phyloP scores from a whole-genome alignment of 176 grass and related monocot genomes.

The Phoenix roebelenii region DNA sequence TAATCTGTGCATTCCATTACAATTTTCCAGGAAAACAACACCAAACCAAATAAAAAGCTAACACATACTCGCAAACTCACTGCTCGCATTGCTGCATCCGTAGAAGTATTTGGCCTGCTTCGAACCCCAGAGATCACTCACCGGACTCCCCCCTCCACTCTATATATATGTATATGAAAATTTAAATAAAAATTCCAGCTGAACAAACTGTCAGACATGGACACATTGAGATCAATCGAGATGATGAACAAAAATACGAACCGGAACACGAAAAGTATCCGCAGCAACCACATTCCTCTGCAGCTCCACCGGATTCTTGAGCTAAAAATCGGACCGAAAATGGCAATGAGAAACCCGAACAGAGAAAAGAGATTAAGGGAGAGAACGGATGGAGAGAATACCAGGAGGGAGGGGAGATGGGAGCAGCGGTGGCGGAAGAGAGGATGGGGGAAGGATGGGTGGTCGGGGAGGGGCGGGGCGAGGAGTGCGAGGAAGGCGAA shows the following conservation, averaged over 20 bases:
- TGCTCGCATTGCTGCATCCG: slow-evolving; percentile 69
- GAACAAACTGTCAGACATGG: neutral
- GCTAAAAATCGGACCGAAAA: slow-evolving; percentile 22
- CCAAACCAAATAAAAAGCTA: neutral
- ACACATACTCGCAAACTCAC: slow-evolving; percentile 43
- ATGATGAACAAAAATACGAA: slow-evolving; percentile 8
- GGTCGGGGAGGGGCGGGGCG: slow-evolving; percentile 44
- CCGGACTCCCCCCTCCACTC: slow-evolving; percentile 51
- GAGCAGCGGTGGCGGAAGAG: neutral
- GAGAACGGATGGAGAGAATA: slow-evolving; percentile 10
- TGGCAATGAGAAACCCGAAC: neutral
- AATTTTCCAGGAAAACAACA: no score
- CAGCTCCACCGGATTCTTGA: slow-evolving; percentile 56
- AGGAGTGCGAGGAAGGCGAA: slow-evolving; percentile 64
- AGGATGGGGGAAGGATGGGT: slow-evolving; percentile 32
- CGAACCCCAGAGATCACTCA: slow-evolving; percentile 54
- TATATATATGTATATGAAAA: slow-evolving; percentile 20
- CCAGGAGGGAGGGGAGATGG: slow-evolving; percentile 1
- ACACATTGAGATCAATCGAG: neutral
- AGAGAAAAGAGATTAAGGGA: neutral
- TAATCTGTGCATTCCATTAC: no score
- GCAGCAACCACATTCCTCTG: slow-evolving; percentile 40
- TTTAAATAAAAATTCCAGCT: slow-evolving; percentile 8
- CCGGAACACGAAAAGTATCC: slow-evolving; percentile 49
- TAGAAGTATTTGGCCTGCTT: slow-evolving; percentile 46